A percentile compares a stretch with the other conserved stretches of the same genome.
Conservation (phyloP, 2,329 filamentous ascomycete species). For the Dactylellina haptotyla region DNA sequence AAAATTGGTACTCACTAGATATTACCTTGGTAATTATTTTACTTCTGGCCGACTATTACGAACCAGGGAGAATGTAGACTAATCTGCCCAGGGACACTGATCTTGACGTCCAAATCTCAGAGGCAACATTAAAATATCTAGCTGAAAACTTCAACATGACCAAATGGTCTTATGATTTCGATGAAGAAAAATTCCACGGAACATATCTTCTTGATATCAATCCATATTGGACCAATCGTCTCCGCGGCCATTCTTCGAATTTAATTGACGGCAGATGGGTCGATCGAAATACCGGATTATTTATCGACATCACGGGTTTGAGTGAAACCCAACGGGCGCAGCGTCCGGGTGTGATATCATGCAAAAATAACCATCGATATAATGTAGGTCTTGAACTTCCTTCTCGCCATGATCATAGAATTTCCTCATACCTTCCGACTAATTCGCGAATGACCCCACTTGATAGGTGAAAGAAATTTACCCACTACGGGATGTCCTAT, state of each 20-base stretch:
- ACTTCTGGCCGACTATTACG: neutral
- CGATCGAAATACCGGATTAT: conserved; percentile 78
- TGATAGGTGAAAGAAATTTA: conserved; percentile 73
- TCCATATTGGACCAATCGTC: conserved; percentile 72
- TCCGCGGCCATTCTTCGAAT: conserved; percentile 75
- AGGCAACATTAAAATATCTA: conserved; percentile 73
- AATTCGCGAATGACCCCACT: neutral
- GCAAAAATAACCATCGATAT: conserved; percentile 83
- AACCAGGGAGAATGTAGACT: too few relatives aligned
- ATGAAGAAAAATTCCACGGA: conserved; percentile 63
- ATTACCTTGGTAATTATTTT: conserved; percentile 55
- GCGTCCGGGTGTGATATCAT: conserved; percentile 75
- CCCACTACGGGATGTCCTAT: conserved; percentile 77
- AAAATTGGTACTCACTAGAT: conserved; percentile 44
- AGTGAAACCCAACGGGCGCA: conserved; percentile 72
- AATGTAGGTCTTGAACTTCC: conserved; percentile 52
- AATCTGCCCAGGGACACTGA: conserved; percentile 69
- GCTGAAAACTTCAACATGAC: conserved; percentile 76
- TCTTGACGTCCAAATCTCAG: conserved; percentile 80
- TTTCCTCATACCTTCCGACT: neutral
- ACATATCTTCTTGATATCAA: conserved; percentile 81
- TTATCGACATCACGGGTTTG: conserved; percentile 83
- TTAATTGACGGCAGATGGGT: conserved; percentile 88
- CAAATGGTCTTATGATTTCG: conserved; percentile 64
- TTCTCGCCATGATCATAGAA: neutral